These are phyloP conservation scores for Tricholoma sp. DNA, from an alignment of 768 basidiomycete species.

Conservation along the genomic window DNA sequence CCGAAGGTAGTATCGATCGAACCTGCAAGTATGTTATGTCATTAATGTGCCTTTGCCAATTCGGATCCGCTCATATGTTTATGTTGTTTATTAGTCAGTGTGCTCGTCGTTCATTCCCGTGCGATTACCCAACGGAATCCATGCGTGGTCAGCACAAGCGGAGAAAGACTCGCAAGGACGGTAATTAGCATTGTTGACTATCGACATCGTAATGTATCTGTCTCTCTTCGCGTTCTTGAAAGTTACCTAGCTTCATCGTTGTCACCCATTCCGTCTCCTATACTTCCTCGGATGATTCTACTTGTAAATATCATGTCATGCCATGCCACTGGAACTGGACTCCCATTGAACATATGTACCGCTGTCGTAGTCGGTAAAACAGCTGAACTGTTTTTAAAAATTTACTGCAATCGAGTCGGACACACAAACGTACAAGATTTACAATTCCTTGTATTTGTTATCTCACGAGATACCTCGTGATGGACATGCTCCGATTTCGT, in stretches of 20 bases:
- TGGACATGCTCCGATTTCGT: background rate
- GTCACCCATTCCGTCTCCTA: background rate
- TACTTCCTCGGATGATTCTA: background rate
- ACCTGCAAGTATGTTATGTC: slow-evolving; percentile 7
- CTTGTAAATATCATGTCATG: background rate
- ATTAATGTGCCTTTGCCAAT: background rate
- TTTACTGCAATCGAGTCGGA: no score
- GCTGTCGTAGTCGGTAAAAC: no score
- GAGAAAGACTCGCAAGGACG: background rate
- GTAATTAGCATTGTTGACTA: background rate
- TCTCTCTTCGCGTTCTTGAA: background rate
- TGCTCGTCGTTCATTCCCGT: slow-evolving; percentile 1
- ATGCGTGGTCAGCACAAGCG: slow-evolving; percentile 5
- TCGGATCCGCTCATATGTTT: background rate
- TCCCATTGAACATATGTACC: background rate
- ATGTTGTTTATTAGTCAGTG: background rate
- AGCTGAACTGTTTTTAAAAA: no score
- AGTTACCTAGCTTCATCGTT: background rate
- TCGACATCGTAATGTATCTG: background rate
- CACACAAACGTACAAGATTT: no score
- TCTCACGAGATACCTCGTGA: no score
- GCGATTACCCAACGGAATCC: slow-evolving; percentile 7
- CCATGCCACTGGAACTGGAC: background rate
- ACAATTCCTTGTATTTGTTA: no score
- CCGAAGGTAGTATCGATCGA: slow-evolving; percentile 3